Percentiles rank a stretch among this genome's conserved stretches.
phyloP scores from a whole-genome alignment of 2,329 filamentous ascomycete species.

The Fusarium concolor region DNA sequence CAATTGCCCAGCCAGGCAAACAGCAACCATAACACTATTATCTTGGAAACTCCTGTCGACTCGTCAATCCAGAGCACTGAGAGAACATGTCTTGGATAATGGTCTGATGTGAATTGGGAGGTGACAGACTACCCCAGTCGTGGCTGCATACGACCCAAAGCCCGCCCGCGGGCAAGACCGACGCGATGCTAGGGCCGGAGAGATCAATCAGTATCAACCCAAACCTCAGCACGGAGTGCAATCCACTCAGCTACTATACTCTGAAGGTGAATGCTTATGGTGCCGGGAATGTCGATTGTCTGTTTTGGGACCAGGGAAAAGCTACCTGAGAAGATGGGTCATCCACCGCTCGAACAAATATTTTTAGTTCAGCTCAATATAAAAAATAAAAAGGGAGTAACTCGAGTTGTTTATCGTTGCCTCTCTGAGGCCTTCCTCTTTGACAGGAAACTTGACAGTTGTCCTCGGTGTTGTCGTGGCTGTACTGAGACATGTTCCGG shows the following conservation, averaged over 20 bases:
- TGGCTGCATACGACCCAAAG: slow-evolving; percentile 43
- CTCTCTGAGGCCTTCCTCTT: neutral
- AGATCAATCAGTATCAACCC: slow-evolving; percentile 33
- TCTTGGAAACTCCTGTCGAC: neutral
- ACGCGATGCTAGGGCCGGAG: slow-evolving; percentile 24
- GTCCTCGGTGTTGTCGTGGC: neutral
- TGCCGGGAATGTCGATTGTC: slow-evolving; percentile 30
- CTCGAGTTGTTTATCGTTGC: neutral
- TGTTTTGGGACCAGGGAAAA: slow-evolving; percentile 28
- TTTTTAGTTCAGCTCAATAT: slow-evolving; percentile 28
- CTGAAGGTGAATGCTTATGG: slow-evolving; percentile 19
- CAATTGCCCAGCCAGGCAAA: neutral
- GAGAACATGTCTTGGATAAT: slow-evolving; percentile 27
- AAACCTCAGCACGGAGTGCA: slow-evolving; percentile 42
- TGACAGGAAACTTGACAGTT: neutral
- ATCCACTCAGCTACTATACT: slow-evolving; percentile 12
- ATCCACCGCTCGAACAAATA: slow-evolving; percentile 18
- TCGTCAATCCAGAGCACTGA: slow-evolving; percentile 10
- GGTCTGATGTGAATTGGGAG: slow-evolving; percentile 42
- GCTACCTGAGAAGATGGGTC: slow-evolving; percentile 32
- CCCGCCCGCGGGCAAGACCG: slow-evolving; percentile 28
- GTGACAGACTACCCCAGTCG: slow-evolving; percentile 38
- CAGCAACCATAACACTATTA: neutral
- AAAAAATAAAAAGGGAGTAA: neutral
- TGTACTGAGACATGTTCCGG: neutral